These are phyloP conservation scores for Alopecurus myosuroides DNA, from an alignment of 176 grass and related monocot genomes.

Conservation along the genomic window DNA sequence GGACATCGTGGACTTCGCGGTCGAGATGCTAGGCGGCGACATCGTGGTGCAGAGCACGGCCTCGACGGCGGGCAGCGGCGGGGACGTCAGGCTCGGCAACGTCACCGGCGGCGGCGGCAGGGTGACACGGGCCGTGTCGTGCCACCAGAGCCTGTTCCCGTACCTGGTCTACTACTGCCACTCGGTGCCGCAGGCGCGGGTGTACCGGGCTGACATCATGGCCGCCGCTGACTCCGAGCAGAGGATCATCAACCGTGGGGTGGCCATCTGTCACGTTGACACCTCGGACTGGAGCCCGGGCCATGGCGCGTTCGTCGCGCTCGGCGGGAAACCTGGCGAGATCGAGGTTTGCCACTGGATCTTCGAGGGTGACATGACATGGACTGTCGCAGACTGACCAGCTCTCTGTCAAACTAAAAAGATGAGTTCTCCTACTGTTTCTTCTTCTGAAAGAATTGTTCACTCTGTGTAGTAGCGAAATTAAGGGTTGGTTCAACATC, in stretches of 20 bases:
- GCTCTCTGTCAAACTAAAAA: background rate
- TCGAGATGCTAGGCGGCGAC: constrained; percentile 67
- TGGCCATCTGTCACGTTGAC: constrained; percentile 87
- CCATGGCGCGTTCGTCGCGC: constrained; percentile 61
- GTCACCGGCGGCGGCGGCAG: constrained; percentile 46
- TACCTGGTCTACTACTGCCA: constrained; percentile 94
- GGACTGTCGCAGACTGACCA: constrained; percentile 63
- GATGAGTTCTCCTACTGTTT: background rate
- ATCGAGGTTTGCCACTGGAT: constrained; percentile 90
- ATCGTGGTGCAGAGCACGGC: constrained; percentile 69
- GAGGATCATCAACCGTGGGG: constrained; percentile 64
- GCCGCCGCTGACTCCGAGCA: background rate
- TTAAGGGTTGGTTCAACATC: constrained; percentile 6
- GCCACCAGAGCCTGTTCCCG: constrained; percentile 89
- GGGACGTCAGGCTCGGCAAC: constrained; percentile 42
- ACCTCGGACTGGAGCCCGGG: constrained; percentile 66
- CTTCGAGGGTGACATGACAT: constrained; percentile 89
- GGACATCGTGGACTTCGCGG: constrained; percentile 75
- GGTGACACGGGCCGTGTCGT: constrained; percentile 68
- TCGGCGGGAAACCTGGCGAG: constrained; percentile 63
- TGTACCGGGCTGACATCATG: constrained; percentile 71
- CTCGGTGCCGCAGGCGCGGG: constrained; percentile 69
- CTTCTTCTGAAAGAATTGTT: constrained; percentile 27
- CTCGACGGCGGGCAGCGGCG: constrained; percentile 40
- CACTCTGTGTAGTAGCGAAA: constrained; percentile 31